Base-by-base conservation (phyloP, 2,329 filamentous ascomycete species). In the Arthrobotrys musiformis region DNA sequence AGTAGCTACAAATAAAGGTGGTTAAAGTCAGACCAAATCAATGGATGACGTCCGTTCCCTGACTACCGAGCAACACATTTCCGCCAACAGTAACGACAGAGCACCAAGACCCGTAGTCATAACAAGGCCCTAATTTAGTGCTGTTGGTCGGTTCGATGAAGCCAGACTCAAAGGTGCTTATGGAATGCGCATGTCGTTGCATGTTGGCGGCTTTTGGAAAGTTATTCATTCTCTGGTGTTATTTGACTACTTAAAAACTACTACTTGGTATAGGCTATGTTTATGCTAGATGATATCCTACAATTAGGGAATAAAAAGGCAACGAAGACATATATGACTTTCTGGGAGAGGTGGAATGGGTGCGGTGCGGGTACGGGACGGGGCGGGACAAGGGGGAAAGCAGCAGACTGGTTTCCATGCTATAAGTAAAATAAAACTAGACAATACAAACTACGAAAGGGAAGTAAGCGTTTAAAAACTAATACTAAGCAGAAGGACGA, bases 321-420 rank as follows among this genome's bases (percentile, higher is more conserved):
- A 46, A 74, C 64, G 61, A 73, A 77, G 60, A 78, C 26, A 48
- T 48, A 54, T 70, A 75, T 24, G 66, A 67, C 63, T 67, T 67
- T 79, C 62, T 79, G 79, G 56, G 64, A 72, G 24, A 64, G 61
- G 44, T 33, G 70, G 17, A 64, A 40, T 11, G 37, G 37, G 70
- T n/a, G 40, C 19, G 40, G 11, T 17, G 7, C n/a, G 70, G 84
- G 85, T 81, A 83, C 84, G 79, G 84, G 85, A 80, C 75, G 74
- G 69, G 73, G 70, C 74, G 78, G 76, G 82, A 82, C 80, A 81
- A 78, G 80, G 80, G 79, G 79, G 75, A 80, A 80, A 79, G 78
- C 82, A 82, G 82, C 81, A 80, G 82, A 82, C 82, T 83, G 81
- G 81, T 81, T 76, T 63, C 52, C 54, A 78, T 72, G 74, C 74